A percentile compares a stretch with the other conserved stretches of the same genome.
Conservation (phyloP, 495 filamentous ascomycete genomes). For the Penicillium macrosclerotiorum region DNA sequence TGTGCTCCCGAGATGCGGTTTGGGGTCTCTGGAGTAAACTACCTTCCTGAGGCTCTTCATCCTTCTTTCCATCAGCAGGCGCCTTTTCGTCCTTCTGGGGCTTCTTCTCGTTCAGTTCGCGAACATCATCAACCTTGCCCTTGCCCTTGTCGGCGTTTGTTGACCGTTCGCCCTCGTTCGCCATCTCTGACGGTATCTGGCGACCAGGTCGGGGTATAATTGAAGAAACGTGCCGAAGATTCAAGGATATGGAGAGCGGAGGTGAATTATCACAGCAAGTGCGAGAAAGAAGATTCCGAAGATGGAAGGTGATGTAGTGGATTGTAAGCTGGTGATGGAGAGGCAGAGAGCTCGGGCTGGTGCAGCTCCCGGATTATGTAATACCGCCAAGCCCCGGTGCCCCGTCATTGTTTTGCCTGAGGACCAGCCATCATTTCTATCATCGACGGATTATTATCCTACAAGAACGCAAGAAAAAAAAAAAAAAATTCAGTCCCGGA, state of each 20-base stretch:
- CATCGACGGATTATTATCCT: conserved; percentile 1
- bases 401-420: conserved; percentile 28
- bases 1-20: conserved; percentile 2
- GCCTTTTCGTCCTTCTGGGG: conserved; percentile 65
- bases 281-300: conserved; percentile 21
- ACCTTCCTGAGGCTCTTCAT: conserved; percentile 62
- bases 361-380: conserved; percentile 46
- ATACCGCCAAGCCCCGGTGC: conserved; percentile 27
- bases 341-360: conserved; percentile 38
- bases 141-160: conserved; percentile 91
- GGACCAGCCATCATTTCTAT: conserved; percentile 3
- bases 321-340: conserved; percentile 45
- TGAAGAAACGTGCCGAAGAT: conserved; percentile 3
- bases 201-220: conserved; percentile 25
- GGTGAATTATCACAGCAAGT: conserved; percentile 12
- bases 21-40: conserved; percentile 16
- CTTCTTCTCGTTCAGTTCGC: conserved; percentile 60
- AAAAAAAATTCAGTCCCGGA: too few species aligned
- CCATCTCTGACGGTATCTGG: conserved; percentile 62
- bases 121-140: conserved; percentile 73
- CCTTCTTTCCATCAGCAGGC: conserved; percentile 71
- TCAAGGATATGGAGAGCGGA: background rate
- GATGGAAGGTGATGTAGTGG: conserved; percentile 30
- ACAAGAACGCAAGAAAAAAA: background rate
- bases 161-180: conserved; percentile 84